Base-by-base conservation (phyloP, 495 filamentous ascomycete species). In the Aspergillus ostianus region DNA sequence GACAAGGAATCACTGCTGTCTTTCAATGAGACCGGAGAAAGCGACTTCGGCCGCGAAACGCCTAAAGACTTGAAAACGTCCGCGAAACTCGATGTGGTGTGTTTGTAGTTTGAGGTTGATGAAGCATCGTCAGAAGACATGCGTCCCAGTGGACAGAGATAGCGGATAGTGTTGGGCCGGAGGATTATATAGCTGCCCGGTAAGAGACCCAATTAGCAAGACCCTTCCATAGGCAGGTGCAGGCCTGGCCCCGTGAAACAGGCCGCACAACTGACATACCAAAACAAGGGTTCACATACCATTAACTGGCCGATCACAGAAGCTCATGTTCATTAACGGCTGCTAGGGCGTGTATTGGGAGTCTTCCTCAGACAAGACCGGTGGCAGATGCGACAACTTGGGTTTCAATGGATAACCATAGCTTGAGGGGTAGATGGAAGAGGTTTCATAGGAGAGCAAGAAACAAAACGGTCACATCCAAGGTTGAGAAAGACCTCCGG, bases 41-140 rank as follows among this genome's bases (percentile, higher is more conserved):
- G 65, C 36, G 73, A 75, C 67, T 77, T 78, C 0, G 74, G 67
- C 53, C 74, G 74, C 60, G 68, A 64, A 54, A 73, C 70, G 53
- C 70, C 71, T 79, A 80, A 53, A 36, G 75, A 78, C 58, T 75
- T 78, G 64, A 79, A 77, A 29, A 80, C 77, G 72, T 76, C 75
- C 47, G 74, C 73, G 62, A 79, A 75, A 51, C 68, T 77, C 36
- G 75, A 73, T 50, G 75, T 70, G 57, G 76, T 69, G 46, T 69
- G 64, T 64, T 78, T 78, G 44, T 63, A 64, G 47, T 73, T 69
- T 41, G 73, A 67, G 55, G 70, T 58, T 47, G 65, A 62, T 70
- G 66, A 64, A 70, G 64, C 77, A 79, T 80, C 75, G 67, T 77
- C 76, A 71, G 75, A 69, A 77, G 74, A 74, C 76, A 80, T 78